These are phyloP conservation scores for Carex kokanica DNA, from an alignment of 176 grass and related monocot species.

Conservation along the genomic window DNA sequence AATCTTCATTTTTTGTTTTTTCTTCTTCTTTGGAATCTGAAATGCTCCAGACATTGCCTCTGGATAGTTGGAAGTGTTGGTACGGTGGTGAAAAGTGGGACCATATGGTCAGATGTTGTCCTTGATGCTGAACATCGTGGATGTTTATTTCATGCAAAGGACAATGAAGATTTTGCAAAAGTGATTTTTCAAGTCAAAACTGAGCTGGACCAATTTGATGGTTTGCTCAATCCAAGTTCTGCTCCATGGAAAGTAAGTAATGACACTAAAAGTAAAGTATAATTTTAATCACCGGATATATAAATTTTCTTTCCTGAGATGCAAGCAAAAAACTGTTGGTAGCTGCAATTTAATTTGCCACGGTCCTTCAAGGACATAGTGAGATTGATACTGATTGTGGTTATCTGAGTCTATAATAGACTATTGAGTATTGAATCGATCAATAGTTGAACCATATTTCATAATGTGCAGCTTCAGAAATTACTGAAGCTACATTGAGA, in stretches of 20 bases:
- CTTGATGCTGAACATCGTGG: conserved; percentile 35
- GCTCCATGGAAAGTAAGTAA: conserved; percentile 62
- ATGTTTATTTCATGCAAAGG: conserved; percentile 45
- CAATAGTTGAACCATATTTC: not conserved
- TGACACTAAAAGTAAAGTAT: not conserved
- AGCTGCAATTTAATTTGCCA: not conserved
- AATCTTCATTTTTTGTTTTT: too few relatives aligned
- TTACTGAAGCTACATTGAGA: too few relatives aligned
- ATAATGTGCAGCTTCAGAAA: too few relatives aligned
- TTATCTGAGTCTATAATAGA: not conserved
- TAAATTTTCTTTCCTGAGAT: not conserved
- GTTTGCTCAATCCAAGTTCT: conserved; percentile 61
- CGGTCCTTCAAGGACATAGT: not conserved
- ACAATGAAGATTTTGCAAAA: conserved; percentile 40
- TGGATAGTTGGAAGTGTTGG: conserved; percentile 74
- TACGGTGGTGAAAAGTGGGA: conserved; percentile 47
- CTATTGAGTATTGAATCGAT: not conserved
- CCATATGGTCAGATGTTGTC: conserved; percentile 59
- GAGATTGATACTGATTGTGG: not conserved
- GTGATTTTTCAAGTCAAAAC: conserved; percentile 50
- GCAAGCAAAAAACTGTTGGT: not conserved
- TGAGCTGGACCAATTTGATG: conserved; percentile 59
- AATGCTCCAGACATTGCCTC: conserved; percentile 49
- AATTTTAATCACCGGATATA: not conserved
- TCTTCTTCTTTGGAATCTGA: too few relatives aligned